Base-by-base conservation (phyloP, 305 asterid genomes). In the Fraxinus sp. region DNA sequence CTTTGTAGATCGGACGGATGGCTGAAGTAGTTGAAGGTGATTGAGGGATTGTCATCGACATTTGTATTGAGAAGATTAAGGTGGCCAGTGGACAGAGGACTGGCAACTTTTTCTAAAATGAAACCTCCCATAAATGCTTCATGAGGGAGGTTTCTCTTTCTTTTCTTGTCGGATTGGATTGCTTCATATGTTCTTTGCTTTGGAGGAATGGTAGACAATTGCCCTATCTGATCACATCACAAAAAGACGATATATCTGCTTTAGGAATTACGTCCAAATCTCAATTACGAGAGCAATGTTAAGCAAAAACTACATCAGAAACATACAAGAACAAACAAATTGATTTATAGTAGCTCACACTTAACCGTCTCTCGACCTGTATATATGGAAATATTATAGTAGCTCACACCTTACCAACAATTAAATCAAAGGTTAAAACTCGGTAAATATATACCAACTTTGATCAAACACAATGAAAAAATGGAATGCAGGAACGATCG, bases 11-110 rank as follows among this genome's bases (percentile, higher is more conserved):
- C 99, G 3, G 74, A 88, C 1, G 95, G 99, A 55, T 96, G 98
- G 85, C 87, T 88, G 90, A 94, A 94, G 90, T 96, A 96, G 90
- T 96, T 96, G 93, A 96, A 96, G 37, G 99, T 96, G 90, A 96
- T 37, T 8, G 90, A 82, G 3, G 98, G 99, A 88, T 96, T 96
- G 82, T 93, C 95, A 1, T 91, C 93, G 0, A 92, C 68, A 9
- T 93, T 91, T n/a, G 95, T 91, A 91, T 90, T 96, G 46, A 32
- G 39, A 3, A 94, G 91, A 84, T 59, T 87, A 1, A 94, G 88
- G 11, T 89, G 75, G 2, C 99, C 99, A 28, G 73, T 88, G 20
- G 98, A 96, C 41, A 90, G 76, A 0, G 99, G 98, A 43, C 62
- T 70, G 3, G 98, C 98, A 5, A 96, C 83, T 88, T 96, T 96